These are phyloP conservation scores for Adiantum capillusveneris DNA, from an alignment of 75 land plant genomes.

Conservation along the genomic window DNA sequence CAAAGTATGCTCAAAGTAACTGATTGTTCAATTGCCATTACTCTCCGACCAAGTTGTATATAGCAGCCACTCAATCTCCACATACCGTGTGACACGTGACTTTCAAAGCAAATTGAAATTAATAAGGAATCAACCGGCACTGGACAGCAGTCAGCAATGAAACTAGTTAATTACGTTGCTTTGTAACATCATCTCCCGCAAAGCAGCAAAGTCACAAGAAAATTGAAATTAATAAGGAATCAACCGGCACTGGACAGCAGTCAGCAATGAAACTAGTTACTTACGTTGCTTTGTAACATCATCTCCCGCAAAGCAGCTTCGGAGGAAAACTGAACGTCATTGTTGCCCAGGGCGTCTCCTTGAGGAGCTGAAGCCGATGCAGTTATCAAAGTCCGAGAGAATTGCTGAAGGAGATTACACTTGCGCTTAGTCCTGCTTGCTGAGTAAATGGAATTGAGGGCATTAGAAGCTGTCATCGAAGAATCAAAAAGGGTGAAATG, in stretches of 20 bases:
- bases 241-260: background rate
- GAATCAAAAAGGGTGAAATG: too few species aligned
- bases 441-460: too few species aligned
- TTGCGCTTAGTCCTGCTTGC: background rate
- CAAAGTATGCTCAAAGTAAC: too few species aligned
- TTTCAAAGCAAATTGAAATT: background rate
- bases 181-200: background rate
- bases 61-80: too few species aligned
- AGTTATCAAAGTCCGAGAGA: background rate
- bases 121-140: background rate
- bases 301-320: background rate
- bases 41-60: too few species aligned
- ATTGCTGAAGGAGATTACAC: background rate
- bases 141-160: background rate
- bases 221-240: background rate
- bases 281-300: background rate
- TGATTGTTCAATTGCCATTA: too few species aligned
- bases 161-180: background rate
- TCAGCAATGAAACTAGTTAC: background rate
- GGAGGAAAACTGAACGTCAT: background rate
- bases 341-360: conserved; percentile 1
- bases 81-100: too few species aligned
- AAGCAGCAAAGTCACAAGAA: background rate
- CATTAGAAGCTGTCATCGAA: too few species aligned
- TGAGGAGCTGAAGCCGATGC: background rate